Percentiles rank a stretch among this genome's conserved stretches.
These are phyloP conservation scores for Monilinia fructigena DNA, from an alignment of 2,329 filamentous ascomycete genomes.

Conservation along the genomic window DNA sequence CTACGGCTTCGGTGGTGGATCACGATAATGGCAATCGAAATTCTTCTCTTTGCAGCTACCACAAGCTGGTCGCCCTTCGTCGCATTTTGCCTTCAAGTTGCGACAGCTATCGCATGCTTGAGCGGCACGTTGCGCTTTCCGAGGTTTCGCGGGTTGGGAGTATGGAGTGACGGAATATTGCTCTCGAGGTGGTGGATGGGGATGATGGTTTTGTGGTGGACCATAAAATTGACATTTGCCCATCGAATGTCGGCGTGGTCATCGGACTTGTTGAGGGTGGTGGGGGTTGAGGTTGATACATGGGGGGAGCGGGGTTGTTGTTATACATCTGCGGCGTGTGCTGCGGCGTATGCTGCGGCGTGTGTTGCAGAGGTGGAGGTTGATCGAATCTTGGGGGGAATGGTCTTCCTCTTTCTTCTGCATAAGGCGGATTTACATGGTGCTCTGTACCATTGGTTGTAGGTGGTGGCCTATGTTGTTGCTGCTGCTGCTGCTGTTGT, in stretches of 20 bases:
- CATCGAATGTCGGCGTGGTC: slow-evolving; percentile 27
- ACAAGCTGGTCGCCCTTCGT: slow-evolving; percentile 73
- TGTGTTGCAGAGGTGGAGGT: slow-evolving; percentile 24
- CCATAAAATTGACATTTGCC: slow-evolving; percentile 27
- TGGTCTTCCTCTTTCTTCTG: slow-evolving; percentile 32
- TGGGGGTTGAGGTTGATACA: slow-evolving; percentile 28
- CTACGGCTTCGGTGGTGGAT: slow-evolving; percentile 88
- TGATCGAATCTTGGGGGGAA: slow-evolving; percentile 30
- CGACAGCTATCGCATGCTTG: slow-evolving; percentile 91
- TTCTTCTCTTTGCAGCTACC: slow-evolving; percentile 88
- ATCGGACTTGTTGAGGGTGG: slow-evolving; percentile 36
- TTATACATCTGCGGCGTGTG: slow-evolving; percentile 17
- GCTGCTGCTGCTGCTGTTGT: slow-evolving; percentile 30
- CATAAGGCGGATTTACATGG: slow-evolving; percentile 33
- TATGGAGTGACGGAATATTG: slow-evolving; percentile 27
- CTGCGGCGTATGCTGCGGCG: slow-evolving; percentile 21
- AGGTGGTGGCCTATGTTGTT: slow-evolving; percentile 37
- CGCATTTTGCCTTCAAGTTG: slow-evolving; percentile 85
- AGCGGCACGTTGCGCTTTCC: slow-evolving; percentile 38
- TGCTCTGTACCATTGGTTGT: slow-evolving; percentile 35
- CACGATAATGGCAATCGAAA: slow-evolving; percentile 81
- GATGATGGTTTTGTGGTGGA: slow-evolving; percentile 26
- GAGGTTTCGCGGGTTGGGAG: slow-evolving; percentile 22
- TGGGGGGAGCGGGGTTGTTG: slow-evolving; percentile 26
- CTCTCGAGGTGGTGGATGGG: slow-evolving; percentile 27